These are phyloP conservation scores for Aspergillus sergii DNA, from an alignment of 2,329 filamentous ascomycete species.

Conservation along the genomic window DNA sequence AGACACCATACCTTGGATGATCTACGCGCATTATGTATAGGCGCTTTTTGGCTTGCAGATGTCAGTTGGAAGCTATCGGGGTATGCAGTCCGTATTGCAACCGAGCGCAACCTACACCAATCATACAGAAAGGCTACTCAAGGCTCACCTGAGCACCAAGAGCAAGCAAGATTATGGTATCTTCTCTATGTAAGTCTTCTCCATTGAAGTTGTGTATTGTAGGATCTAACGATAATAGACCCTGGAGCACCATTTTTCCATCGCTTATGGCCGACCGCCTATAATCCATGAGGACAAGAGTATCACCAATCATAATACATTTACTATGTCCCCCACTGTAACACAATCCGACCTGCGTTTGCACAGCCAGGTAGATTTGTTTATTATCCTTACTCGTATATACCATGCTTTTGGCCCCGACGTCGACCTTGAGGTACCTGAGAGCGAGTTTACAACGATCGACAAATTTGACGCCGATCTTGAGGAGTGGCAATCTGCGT, in stretches of 20 bases:
- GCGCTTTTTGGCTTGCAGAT: slow-evolving; percentile 59
- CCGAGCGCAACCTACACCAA: slow-evolving; percentile 46
- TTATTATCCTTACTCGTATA: slow-evolving; percentile 48
- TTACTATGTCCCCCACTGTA: slow-evolving; percentile 32
- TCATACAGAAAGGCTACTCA: slow-evolving; percentile 45
- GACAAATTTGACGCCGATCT: slow-evolving; percentile 44
- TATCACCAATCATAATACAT: slow-evolving; percentile 40
- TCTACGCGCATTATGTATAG: slow-evolving; percentile 57
- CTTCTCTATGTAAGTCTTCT: slow-evolving; percentile 43
- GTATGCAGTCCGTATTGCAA: slow-evolving; percentile 46
- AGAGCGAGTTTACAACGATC: slow-evolving; percentile 43
- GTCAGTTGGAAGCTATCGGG: slow-evolving; percentile 53
- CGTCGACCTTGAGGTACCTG: slow-evolving; percentile 44
- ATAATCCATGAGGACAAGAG: slow-evolving; percentile 46
- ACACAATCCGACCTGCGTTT: slow-evolving; percentile 40
- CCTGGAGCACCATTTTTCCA: slow-evolving; percentile 48
- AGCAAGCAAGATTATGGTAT: slow-evolving; percentile 44
- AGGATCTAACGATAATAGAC: slow-evolving; percentile 31
- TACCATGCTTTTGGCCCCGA: slow-evolving; percentile 49
- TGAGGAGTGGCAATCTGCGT: slow-evolving; percentile 40
- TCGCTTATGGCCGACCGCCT: slow-evolving; percentile 47
- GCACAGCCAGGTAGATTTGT: slow-evolving; percentile 47
- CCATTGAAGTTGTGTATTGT: no score
- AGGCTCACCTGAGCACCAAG: slow-evolving; percentile 40
- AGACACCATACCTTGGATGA: slow-evolving; percentile 55